Base-by-base conservation (phyloP, 140 eudicot genomes). In the Cichorium intybus region DNA sequence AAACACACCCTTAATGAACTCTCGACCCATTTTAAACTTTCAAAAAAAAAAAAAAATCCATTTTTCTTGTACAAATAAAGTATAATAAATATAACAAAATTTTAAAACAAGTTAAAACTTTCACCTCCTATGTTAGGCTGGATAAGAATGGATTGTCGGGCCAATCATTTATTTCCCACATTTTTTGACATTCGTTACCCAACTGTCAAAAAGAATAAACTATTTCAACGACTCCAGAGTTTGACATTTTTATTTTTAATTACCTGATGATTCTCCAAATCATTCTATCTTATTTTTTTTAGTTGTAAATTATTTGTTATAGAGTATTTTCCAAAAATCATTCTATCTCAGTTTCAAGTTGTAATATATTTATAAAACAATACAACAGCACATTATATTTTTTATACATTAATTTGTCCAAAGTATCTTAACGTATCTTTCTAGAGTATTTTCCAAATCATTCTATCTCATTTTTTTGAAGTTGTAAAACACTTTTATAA, bases 141-240 rank as follows among this genome's bases (percentile, higher is more conserved):
- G 50, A 59, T 18, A 20, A 59, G 65, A 59, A 18, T 34, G 50
- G 45, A 59, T 59, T 15, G 65, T 59, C 65, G 49, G 65, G 65
- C 18, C 18, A 59, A 33, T 33, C 48, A 59, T 28, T 33, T 59
- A 34, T 34, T 58, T 58, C 64, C 16, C 23, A 33, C 23, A 11
- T 31, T 34, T 34, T 33, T 33, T 34, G 31, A 59, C 65, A 33
- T 59, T 59, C 15, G 48, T 31, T 59, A 34, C 48, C 23, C 65
- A 59, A 31, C 64, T 58, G 48, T 58, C 64, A 58, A 29, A 31
- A 34, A 59, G 65, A 59, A 31, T 34, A 59, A 59, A 33, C 47
- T 34, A 59, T 16, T 9, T 52, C 10, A 28, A 33, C 10, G 65
- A 34, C 18, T 34, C 49, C 9, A 20, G 45, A 59, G 50, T 59